Conservation (phyloP, 805 yeast species). For the Metschnikowia picachoensis region DNA sequence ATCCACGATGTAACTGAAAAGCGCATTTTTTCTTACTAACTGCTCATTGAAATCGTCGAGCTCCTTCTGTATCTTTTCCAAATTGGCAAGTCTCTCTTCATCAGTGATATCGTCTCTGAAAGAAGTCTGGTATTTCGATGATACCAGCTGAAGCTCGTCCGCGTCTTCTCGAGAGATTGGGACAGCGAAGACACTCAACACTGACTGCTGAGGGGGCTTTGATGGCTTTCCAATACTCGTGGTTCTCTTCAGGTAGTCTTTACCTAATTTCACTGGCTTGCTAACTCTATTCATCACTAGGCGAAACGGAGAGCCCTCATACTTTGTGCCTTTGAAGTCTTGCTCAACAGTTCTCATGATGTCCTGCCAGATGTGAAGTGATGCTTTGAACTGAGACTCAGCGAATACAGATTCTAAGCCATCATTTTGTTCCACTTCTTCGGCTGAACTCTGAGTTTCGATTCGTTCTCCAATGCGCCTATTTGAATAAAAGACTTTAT, state of each 20-base stretch:
- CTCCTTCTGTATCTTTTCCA: conserved; percentile 23
- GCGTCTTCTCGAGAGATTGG: conserved; percentile 25
- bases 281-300: conserved; percentile 22
- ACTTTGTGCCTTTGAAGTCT: conserved; percentile 22
- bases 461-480: background rate
- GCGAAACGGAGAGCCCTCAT: conserved; percentile 24
- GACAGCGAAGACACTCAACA: conserved; percentile 28
- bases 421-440: conserved; percentile 10
- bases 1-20: conserved; percentile 23
- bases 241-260: background rate
- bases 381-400: conserved; percentile 18
- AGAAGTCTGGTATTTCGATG: conserved; percentile 28
- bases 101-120: conserved; percentile 25
- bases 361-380: conserved; percentile 24
- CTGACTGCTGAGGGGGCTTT: conserved; percentile 5
- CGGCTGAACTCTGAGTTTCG: conserved; percentile 10
- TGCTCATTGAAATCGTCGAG: conserved; percentile 25
- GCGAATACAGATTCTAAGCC: conserved; percentile 14
- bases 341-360: conserved; percentile 25
- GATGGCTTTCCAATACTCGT: too few species aligned
- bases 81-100: conserved; percentile 22
- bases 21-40: conserved; percentile 16
- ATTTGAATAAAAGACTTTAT: conserved; percentile 36
- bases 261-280: background rate
- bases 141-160: conserved; percentile 23